phyloP scores from a whole-genome alignment of 192 early-diverging fungal species.

The Backusella tarrabulga region DNA sequence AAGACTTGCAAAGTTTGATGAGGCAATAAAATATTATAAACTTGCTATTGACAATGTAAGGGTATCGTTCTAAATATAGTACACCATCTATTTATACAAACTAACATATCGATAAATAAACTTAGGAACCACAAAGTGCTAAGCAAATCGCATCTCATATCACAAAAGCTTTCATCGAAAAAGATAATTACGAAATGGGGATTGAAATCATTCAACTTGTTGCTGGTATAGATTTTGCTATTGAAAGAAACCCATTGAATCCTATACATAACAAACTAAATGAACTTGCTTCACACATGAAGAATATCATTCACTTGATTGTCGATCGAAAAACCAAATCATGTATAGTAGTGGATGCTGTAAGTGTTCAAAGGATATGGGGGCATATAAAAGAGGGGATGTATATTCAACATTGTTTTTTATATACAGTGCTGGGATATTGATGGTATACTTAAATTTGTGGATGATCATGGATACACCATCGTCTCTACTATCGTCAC shows the following conservation, averaged over 20 bases:
- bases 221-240: slow-evolving; percentile 72
- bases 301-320: slow-evolving; percentile 84
- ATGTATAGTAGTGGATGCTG: slow-evolving; percentile 83
- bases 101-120: background rate
- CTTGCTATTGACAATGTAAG: slow-evolving; percentile 38
- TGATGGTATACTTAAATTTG: slow-evolving; percentile 70
- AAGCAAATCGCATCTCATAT: slow-evolving; percentile 48
- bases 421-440: slow-evolving; percentile 83
- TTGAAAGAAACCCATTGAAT: slow-evolving; percentile 42
- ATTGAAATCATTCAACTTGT: slow-evolving; percentile 65
- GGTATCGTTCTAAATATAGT: background rate
- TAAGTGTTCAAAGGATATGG: slow-evolving; percentile 28
- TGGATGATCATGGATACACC: slow-evolving; percentile 57
- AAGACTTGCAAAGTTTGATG: slow-evolving; percentile 46
- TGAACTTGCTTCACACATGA: slow-evolving; percentile 78
- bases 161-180: slow-evolving; percentile 52
- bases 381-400: background rate
- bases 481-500: slow-evolving; percentile 77
- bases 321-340: slow-evolving; percentile 65
- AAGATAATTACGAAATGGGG: slow-evolving; percentile 57
- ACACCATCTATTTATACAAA: background rate
- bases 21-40: slow-evolving; percentile 46
- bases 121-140: slow-evolving; percentile 45
- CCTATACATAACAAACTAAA: slow-evolving; percentile 77
- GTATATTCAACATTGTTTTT: background rate